These are phyloP conservation scores for Trichoderma aggressivum DNA, from an alignment of 2,329 filamentous ascomycete genomes.

Conservation along the genomic window DNA sequence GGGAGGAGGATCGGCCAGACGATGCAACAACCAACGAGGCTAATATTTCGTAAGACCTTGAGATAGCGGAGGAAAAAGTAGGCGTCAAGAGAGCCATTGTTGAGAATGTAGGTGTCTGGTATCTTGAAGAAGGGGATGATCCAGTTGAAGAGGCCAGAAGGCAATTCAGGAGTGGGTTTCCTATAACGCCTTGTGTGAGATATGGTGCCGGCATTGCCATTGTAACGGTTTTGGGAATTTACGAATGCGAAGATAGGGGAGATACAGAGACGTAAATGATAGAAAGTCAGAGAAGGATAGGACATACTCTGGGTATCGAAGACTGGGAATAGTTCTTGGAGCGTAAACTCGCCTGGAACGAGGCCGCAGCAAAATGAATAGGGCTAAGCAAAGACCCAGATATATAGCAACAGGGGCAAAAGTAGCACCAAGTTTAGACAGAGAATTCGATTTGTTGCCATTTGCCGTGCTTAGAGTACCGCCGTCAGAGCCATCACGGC, in stretches of 20 bases:
- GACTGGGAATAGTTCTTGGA: constrained; percentile 47
- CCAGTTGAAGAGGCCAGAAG: constrained; percentile 65
- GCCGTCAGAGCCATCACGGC: constrained; percentile 30
- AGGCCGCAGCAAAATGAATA: constrained; percentile 50
- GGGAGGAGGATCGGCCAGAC: constrained; percentile 87
- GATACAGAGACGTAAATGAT: neutral
- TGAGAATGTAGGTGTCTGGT: constrained; percentile 75
- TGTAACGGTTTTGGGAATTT: neutral
- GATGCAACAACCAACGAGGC: constrained; percentile 76
- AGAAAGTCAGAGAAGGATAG: neutral
- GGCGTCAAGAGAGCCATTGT: constrained; percentile 87
- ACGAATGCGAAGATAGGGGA: neutral
- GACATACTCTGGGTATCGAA: constrained; percentile 44
- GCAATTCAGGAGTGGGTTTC: constrained; percentile 57
- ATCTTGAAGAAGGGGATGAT: constrained; percentile 62
- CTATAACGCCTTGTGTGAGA: constrained; percentile 30
- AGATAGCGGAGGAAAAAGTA: constrained; percentile 81
- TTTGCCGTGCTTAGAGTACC: constrained; percentile 36
- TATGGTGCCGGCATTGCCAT: neutral
- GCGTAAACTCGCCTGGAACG: constrained; percentile 52
- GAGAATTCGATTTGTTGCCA: constrained; percentile 34
- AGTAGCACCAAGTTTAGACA: constrained; percentile 44
- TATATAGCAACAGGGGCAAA: constrained; percentile 54
- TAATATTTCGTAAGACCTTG: constrained; percentile 71
- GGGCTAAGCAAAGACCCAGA: constrained; percentile 45